These are phyloP conservation scores for Parmales sp. DNA, from an alignment of 108 stramenopile species.

Conservation along the genomic window DNA sequence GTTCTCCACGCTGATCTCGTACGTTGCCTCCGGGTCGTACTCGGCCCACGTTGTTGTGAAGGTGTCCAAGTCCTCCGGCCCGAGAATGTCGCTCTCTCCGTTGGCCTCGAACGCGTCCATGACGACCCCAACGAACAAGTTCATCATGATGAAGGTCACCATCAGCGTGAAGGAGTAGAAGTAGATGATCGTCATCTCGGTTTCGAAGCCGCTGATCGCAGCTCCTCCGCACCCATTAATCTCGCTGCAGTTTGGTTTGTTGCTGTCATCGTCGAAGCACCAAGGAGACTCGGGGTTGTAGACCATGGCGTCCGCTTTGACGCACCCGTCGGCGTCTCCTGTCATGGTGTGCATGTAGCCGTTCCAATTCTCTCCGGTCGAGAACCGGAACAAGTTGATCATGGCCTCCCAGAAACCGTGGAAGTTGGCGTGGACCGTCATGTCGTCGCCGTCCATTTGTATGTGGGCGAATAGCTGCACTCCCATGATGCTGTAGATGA, in stretches of 20 bases:
- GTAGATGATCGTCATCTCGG: slow-evolving; percentile 25
- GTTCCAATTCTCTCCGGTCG: slow-evolving; percentile 67
- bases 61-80: slow-evolving; percentile 21
- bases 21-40: slow-evolving; percentile 30
- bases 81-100: slow-evolving; percentile 31
- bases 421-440: slow-evolving; percentile 50
- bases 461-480: slow-evolving; percentile 37
- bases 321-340: slow-evolving; percentile 21
- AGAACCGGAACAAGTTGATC: slow-evolving; percentile 48
- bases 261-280: slow-evolving; percentile 30
- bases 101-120: slow-evolving; percentile 40
- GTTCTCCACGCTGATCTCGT: slow-evolving; percentile 19
- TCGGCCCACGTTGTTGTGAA: slow-evolving; percentile 25
- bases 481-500: slow-evolving; percentile 51
- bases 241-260: slow-evolving; percentile 22
- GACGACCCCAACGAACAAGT: slow-evolving; percentile 48
- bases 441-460: slow-evolving; percentile 24
- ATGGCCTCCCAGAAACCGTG: slow-evolving; percentile 41
- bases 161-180: slow-evolving; percentile 42
- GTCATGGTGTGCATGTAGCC: slow-evolving; percentile 40
- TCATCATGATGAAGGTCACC: slow-evolving; percentile 41
- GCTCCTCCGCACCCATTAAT: slow-evolving; percentile 32
- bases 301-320: slow-evolving; percentile 9
- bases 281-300: slow-evolving; percentile 30
- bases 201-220: slow-evolving; percentile 3